These are phyloP conservation scores for Russula emetica DNA, from an alignment of 768 basidiomycete species.

Conservation along the genomic window DNA sequence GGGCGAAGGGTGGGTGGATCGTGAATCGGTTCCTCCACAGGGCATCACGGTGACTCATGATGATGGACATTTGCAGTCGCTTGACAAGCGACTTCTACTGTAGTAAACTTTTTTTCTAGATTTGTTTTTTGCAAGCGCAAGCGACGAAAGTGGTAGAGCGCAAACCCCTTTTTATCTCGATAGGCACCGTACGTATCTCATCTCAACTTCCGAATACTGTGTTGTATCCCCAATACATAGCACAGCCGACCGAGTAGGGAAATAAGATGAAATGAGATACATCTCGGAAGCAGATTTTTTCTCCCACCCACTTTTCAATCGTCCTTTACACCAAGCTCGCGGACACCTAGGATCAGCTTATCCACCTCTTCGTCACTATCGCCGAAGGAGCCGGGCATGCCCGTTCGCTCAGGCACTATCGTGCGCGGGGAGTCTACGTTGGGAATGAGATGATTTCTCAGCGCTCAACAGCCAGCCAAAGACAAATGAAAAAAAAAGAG, in stretches of 20 bases:
- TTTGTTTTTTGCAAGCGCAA: background rate
- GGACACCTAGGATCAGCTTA: constrained; percentile 1
- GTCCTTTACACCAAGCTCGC: constrained; percentile 1
- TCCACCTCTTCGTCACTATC: constrained; percentile 5
- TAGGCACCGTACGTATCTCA: background rate
- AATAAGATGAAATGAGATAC: background rate
- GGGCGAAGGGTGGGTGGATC: too few relatives aligned
- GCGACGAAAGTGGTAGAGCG: background rate
- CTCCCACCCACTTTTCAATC: background rate
- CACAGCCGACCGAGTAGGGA: background rate
- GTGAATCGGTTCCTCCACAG: background rate
- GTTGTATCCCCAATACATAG: background rate
- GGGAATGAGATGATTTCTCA: background rate
- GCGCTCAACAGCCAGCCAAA: background rate
- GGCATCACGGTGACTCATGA: background rate
- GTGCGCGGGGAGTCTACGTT: constrained; percentile 8
- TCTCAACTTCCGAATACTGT: background rate
- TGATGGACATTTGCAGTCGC: background rate
- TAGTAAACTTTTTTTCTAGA: background rate
- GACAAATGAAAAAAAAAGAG: background rate
- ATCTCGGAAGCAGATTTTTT: background rate
- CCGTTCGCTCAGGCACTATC: background rate
- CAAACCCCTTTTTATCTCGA: background rate
- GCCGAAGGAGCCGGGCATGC: constrained; percentile 17
- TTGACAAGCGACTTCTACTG: too few relatives aligned